These are phyloP conservation scores for Petunia hybrid DNA, from an alignment of 305 asterid genomes.

Conservation along the genomic window DNA sequence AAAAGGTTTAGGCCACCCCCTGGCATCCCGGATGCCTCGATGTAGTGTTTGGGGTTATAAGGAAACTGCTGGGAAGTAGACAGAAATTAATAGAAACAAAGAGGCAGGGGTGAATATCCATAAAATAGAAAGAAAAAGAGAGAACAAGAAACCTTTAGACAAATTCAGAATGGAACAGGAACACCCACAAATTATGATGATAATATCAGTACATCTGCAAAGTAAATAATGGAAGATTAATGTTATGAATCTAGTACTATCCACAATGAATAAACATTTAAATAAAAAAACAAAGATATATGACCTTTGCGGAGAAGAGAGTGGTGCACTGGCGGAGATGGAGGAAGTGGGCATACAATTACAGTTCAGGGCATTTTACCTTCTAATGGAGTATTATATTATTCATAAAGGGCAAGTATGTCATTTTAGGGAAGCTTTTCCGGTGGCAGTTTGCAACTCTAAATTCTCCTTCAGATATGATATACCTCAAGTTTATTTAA, in stretches of 20 bases:
- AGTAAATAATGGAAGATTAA: background rate
- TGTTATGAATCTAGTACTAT: constrained; percentile 27
- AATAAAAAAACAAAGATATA: background rate
- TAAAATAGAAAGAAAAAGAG: background rate
- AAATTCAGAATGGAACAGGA: background rate
- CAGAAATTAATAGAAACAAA: background rate
- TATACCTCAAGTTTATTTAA: too few relatives aligned
- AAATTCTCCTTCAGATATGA: background rate
- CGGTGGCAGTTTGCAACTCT: background rate
- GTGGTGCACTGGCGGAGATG: constrained; percentile 21
- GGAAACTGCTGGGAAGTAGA: constrained; percentile 4
- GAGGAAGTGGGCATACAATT: constrained; percentile 24
- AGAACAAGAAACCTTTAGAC: background rate
- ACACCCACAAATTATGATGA: background rate
- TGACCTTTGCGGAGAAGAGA: constrained; percentile 19
- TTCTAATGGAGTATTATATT: background rate
- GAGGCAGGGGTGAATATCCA: background rate
- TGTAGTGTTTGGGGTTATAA: constrained; percentile 6
- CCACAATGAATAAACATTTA: background rate
- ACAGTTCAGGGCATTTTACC: too few relatives aligned
- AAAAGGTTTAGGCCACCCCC: background rate
- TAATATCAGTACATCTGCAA: background rate
- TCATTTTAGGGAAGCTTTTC: background rate
- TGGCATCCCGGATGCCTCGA: constrained; percentile 7
- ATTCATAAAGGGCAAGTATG: constrained; percentile 31